These are phyloP conservation scores for Rhynchosporium graminicola DNA, from an alignment of 2,329 filamentous ascomycete species.

Conservation along the genomic window DNA sequence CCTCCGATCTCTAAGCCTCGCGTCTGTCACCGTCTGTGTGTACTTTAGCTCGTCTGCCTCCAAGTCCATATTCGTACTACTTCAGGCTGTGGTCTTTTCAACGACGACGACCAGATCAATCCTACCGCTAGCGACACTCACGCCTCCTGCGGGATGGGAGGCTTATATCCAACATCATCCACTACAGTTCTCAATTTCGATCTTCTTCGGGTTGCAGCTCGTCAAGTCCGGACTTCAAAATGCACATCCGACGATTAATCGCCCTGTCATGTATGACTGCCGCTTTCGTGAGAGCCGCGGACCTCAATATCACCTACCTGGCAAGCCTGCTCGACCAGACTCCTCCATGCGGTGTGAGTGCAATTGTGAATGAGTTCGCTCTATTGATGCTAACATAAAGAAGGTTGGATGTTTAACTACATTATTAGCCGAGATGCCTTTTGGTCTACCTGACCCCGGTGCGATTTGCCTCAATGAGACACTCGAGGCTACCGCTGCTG, in stretches of 20 bases:
- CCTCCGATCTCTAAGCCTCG: conserved; percentile 3
- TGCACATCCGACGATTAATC: background rate
- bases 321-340: conserved; percentile 13
- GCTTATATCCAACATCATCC: background rate
- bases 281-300: background rate
- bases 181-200: background rate
- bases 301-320: conserved; percentile 13
- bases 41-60: background rate
- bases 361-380: background rate
- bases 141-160: background rate
- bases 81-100: background rate
- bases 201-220: background rate
- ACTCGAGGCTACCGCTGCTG: conserved; percentile 17
- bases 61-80: background rate
- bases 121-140: background rate
- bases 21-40: conserved; percentile 13
- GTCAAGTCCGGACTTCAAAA: background rate
- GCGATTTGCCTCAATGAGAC: conserved; percentile 23
- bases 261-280: conserved; percentile 3
- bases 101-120: conserved; percentile 3
- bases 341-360: conserved; percentile 24
- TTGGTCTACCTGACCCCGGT: conserved; percentile 10
- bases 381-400: background rate
- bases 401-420: conserved; percentile 19
- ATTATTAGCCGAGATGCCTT: background rate